phyloP scores from a whole-genome alignment of 306 rosid genomes.

The Cicer pinnatifidum region DNA sequence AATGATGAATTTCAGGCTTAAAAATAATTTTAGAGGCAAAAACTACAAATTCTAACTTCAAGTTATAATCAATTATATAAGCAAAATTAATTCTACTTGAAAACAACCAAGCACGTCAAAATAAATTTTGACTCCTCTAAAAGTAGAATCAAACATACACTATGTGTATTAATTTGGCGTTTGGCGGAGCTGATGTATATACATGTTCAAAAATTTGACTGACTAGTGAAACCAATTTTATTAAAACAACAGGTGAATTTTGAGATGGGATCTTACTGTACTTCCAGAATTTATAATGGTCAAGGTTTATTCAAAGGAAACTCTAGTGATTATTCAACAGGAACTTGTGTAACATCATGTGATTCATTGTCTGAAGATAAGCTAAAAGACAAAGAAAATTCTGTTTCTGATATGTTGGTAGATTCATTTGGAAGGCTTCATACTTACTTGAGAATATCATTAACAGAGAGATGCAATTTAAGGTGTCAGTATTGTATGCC shows the following conservation, averaged over 20 bases:
- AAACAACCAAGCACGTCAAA: too few species aligned
- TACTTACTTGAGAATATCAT: constrained; percentile 88
- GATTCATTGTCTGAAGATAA: constrained; percentile 57
- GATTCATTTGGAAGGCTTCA: constrained; percentile 95
- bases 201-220: constrained; percentile 1
- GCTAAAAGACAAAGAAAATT: constrained; percentile 55
- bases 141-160: too few species aligned
- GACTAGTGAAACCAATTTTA: constrained; percentile 4
- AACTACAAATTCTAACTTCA: too few species aligned
- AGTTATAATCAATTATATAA: too few species aligned
- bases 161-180: neutral
- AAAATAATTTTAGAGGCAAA: too few species aligned
- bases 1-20: too few species aligned
- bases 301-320: constrained; percentile 42
- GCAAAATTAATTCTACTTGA: too few species aligned
- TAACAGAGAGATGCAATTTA: constrained; percentile 93
- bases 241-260: constrained; percentile 51
- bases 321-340: constrained; percentile 46
- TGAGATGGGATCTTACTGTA: constrained; percentile 45
- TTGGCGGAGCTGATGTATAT: neutral
- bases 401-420: constrained; percentile 77
- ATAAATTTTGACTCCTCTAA: too few species aligned
- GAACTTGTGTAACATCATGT: constrained; percentile 55
- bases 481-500: constrained; percentile 97
- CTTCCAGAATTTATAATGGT: constrained; percentile 38